These are phyloP conservation scores for Penicilliopsis zonata DNA, from an alignment of 495 filamentous ascomycete species.

Conservation along the genomic window DNA sequence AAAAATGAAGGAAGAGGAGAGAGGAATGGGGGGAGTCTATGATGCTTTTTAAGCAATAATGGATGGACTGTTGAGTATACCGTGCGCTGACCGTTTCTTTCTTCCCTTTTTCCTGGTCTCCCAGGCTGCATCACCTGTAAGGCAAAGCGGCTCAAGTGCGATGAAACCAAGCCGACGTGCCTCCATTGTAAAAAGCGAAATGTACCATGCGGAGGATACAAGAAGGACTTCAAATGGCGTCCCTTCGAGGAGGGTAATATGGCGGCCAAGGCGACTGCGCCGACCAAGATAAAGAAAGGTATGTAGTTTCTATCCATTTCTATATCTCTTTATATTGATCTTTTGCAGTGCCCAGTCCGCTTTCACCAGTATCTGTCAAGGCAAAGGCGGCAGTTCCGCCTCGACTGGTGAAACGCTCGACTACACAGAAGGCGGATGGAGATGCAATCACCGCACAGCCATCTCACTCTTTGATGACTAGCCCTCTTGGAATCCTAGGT, in stretches of 20 bases:
- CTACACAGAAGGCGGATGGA: too few species aligned
- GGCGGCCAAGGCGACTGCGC: slow-evolving; percentile 30
- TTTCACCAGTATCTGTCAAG: too few species aligned
- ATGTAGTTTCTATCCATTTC: too few species aligned
- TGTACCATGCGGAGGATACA: slow-evolving; percentile 66
- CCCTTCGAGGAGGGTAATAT: slow-evolving; percentile 60
- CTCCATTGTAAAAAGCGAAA: slow-evolving; percentile 60
- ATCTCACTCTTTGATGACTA: too few species aligned
- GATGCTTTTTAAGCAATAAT: slow-evolving; percentile 1
- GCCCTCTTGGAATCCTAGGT: too few species aligned
- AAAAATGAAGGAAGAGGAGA: too few species aligned
- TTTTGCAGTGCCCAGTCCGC: too few species aligned
- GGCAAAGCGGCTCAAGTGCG: slow-evolving; percentile 70
- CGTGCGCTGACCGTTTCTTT: slow-evolving; percentile 21
- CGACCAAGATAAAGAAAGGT: slow-evolving; percentile 45
- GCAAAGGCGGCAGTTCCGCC: too few species aligned
- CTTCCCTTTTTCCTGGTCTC: slow-evolving; percentile 33
- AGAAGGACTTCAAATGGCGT: slow-evolving; percentile 78
- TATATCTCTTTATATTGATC: too few species aligned
- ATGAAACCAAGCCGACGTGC: slow-evolving; percentile 66
- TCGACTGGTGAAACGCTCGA: too few species aligned
- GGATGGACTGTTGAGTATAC: slow-evolving; percentile 4
- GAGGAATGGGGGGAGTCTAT: too few species aligned
- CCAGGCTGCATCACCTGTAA: slow-evolving; percentile 75
- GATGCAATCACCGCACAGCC: too few species aligned